phyloP scores from a whole-genome alignment of 108 stramenopile genomes.

The Cyclotella atomus region DNA sequence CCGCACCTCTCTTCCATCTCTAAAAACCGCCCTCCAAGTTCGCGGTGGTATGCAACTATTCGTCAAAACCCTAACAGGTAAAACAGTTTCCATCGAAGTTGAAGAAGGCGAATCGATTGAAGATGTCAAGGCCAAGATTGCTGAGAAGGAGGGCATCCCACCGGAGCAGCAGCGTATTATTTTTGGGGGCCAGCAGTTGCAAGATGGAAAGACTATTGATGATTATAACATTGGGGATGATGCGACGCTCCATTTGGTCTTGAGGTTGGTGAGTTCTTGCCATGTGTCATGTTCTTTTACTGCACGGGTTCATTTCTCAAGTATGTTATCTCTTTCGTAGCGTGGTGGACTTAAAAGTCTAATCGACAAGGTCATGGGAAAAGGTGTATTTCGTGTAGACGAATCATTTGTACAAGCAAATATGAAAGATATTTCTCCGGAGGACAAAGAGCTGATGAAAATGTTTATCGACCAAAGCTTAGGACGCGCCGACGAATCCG shows the following conservation, averaged over 20 bases:
- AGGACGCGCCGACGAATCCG: constrained; percentile 6
- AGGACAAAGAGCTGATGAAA: constrained; percentile 79
- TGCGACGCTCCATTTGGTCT: constrained; percentile 93
- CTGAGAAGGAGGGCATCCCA: constrained; percentile 97
- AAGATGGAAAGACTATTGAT: constrained; percentile 93
- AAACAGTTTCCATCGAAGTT: constrained; percentile 95
- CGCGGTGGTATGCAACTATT: constrained; percentile 95
- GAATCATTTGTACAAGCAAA: constrained; percentile 82
- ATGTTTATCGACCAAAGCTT: constrained; percentile 72
- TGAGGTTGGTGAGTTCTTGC: constrained; percentile 65
- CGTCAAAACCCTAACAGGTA: constrained; percentile 96
- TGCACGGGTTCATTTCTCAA: too few relatives aligned
- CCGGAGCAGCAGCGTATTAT: constrained; percentile 95
- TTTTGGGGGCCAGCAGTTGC: constrained; percentile 97
- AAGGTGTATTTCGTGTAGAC: constrained; percentile 68
- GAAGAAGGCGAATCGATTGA: constrained; percentile 98
- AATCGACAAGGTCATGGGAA: constrained; percentile 46
- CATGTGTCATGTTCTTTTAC: neutral
- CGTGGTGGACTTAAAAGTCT: constrained; percentile 56
- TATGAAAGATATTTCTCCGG: constrained; percentile 61
- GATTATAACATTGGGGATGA: constrained; percentile 97
- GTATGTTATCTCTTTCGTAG: constrained; percentile 2
- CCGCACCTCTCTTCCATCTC: constrained; percentile 17
- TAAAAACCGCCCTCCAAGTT: constrained; percentile 33
- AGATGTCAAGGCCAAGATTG: constrained; percentile 96